Evolutionary conservation across 352 stramenopile genomes (phyloP).

Genomic region (Pythium brachiatum): DNA sequence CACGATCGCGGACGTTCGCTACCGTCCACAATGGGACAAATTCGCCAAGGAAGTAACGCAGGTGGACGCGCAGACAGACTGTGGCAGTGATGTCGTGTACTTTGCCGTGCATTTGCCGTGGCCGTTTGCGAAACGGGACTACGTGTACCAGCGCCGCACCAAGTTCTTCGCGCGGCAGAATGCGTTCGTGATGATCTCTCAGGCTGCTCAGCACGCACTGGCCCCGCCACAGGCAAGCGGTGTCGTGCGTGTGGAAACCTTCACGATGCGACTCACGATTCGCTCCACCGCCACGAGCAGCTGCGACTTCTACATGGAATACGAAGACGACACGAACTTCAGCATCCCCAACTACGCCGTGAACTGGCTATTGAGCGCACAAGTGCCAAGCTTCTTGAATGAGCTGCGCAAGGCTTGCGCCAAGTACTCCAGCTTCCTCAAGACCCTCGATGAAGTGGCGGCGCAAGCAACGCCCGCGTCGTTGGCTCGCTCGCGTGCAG

Average conservation of each 20-base stretch:
- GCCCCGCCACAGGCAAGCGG: slow-evolving; percentile 34
- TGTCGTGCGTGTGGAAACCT: slow-evolving; percentile 66
- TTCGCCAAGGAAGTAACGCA: slow-evolving; percentile 45
- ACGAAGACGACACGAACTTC: slow-evolving; percentile 79
- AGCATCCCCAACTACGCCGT: slow-evolving; percentile 70
- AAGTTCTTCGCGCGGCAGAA: slow-evolving; percentile 54
- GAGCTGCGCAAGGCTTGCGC: slow-evolving; percentile 55
- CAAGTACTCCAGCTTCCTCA: slow-evolving; percentile 40
- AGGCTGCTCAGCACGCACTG: slow-evolving; percentile 49
- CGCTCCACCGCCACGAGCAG: slow-evolving; percentile 49
- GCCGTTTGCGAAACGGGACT: slow-evolving; percentile 70
- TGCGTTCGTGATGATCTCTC: slow-evolving; percentile 65
- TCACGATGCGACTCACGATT: slow-evolving; percentile 54
- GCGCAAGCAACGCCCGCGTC: neutral
- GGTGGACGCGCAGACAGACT: slow-evolving; percentile 34
- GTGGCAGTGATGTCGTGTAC: slow-evolving; percentile 66
- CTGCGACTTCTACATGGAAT: slow-evolving; percentile 74
- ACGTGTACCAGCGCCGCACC: slow-evolving; percentile 67
- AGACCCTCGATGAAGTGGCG: slow-evolving; percentile 18
- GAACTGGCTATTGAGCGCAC: slow-evolving; percentile 49
- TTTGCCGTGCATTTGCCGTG: slow-evolving; percentile 53
- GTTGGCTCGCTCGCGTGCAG: neutral
- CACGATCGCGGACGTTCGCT: slow-evolving; percentile 52
- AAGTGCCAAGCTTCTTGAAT: slow-evolving; percentile 62
- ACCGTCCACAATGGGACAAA: slow-evolving; percentile 55